Conservation (phyloP, 164 flowering plant genomes). For the Vitis cinerea region DNA sequence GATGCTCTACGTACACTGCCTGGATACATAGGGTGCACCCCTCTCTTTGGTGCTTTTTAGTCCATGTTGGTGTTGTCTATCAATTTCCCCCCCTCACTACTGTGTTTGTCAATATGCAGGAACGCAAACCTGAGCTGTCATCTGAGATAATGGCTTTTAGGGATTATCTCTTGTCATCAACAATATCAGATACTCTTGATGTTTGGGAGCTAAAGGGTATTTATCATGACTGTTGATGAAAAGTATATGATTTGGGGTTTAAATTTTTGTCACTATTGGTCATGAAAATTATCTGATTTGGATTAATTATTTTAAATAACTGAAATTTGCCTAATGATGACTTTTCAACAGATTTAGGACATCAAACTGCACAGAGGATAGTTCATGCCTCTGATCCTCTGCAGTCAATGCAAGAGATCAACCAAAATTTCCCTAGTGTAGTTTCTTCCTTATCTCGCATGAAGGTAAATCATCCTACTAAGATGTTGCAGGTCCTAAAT, state of each 20-base stretch:
- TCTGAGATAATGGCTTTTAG: constrained; percentile 89
- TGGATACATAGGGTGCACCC: too few relatives aligned
- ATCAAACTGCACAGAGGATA: constrained; percentile 95
- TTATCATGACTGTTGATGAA: neutral
- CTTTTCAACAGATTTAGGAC: constrained; percentile 81
- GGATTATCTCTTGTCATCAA: constrained; percentile 83
- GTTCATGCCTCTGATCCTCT: constrained; percentile 94
- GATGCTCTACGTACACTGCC: too few relatives aligned
- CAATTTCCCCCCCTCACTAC: too few relatives aligned
- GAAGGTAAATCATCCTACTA: constrained; percentile 55
- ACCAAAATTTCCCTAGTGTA: constrained; percentile 90
- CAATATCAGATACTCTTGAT: constrained; percentile 87
- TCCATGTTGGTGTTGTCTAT: too few relatives aligned
- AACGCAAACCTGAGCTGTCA: constrained; percentile 79
- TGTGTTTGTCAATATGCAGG: constrained; percentile 40
- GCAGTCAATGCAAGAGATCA: constrained; percentile 95
- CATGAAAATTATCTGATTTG: neutral
- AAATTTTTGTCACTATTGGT: neutral
- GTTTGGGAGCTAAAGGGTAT: constrained; percentile 97
- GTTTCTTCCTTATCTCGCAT: constrained; percentile 97
- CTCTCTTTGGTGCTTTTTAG: too few relatives aligned
- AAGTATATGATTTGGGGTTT: neutral
- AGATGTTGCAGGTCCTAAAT: neutral
- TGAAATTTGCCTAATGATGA: constrained; percentile 4
- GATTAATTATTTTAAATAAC: neutral